phyloP scores from a whole-genome alignment of 495 filamentous ascomycete genomes.

The Cercophora newfieldiana region DNA sequence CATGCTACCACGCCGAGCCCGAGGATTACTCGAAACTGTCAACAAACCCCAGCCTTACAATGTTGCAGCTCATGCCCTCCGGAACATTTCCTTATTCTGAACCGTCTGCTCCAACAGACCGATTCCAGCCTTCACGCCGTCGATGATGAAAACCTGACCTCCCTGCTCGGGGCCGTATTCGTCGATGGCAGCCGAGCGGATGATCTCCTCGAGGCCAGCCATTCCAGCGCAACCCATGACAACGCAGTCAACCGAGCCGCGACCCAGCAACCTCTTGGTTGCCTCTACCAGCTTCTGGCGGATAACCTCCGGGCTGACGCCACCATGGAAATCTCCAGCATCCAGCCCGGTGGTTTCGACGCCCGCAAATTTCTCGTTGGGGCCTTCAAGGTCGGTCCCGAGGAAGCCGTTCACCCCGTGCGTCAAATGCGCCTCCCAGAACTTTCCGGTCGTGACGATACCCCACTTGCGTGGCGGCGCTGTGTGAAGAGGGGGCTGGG shows the following conservation, averaged over 20 bases:
- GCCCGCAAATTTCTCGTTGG: conserved; percentile 61
- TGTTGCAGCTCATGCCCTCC: conserved; percentile 16
- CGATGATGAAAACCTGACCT: conserved; percentile 66
- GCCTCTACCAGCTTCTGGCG: conserved; percentile 66
- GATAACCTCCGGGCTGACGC: conserved; percentile 62
- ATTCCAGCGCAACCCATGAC: conserved; percentile 88
- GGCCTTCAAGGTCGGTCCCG: conserved; percentile 34
- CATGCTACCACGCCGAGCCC: not conserved
- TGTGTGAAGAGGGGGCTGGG: conserved; percentile 9
- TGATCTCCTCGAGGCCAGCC: conserved; percentile 82
- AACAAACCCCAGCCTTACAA: not conserved
- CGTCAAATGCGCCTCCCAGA: conserved; percentile 73
- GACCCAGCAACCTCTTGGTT: conserved; percentile 60
- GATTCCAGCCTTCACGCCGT: conserved; percentile 80
- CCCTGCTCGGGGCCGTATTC: conserved; percentile 63
- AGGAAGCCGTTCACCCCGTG: conserved; percentile 60
- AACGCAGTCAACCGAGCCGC: conserved; percentile 61
- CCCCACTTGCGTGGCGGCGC: conserved; percentile 64
- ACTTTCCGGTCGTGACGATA: conserved; percentile 83
- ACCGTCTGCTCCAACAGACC: conserved; percentile 63
- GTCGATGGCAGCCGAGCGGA: conserved; percentile 66
- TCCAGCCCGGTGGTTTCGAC: conserved; percentile 82
- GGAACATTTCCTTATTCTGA: conserved; percentile 40
- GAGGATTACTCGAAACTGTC: not conserved
- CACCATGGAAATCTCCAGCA: conserved; percentile 76